Evolutionary conservation across 306 rosid species (phyloP).

Genomic region (Dryas drummondii): DNA sequence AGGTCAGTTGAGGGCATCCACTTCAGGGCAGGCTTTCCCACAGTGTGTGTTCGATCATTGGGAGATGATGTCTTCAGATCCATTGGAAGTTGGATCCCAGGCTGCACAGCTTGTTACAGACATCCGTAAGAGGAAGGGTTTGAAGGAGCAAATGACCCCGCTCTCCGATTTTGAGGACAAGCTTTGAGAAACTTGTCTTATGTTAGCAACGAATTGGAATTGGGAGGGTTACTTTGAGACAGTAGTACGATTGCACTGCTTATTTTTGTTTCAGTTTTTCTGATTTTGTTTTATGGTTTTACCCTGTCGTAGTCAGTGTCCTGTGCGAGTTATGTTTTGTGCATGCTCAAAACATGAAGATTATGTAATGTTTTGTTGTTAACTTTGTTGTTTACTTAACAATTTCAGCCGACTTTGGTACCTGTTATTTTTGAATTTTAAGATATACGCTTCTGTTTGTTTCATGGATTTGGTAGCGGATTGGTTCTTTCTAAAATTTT

Average conservation of each 20-base stretch:
- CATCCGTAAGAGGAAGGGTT: slow-evolving; percentile 91
- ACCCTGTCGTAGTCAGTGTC: slow-evolving; percentile 11
- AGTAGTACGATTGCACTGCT: background rate
- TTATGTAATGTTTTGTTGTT: background rate
- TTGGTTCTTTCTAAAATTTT: background rate
- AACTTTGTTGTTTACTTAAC: background rate
- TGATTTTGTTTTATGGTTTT: background rate
- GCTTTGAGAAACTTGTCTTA: slow-evolving; percentile 5
- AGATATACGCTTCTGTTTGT: background rate
- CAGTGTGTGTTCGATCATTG: slow-evolving; percentile 93
- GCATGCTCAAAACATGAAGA: slow-evolving; percentile 4
- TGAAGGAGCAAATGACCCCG: slow-evolving; percentile 61
- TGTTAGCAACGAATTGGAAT: background rate
- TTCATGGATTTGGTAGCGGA: background rate
- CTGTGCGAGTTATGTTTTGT: background rate
- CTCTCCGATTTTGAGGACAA: slow-evolving; percentile 42
- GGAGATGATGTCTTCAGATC: slow-evolving; percentile 90
- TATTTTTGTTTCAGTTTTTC: slow-evolving; percentile 6
- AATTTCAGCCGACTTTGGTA: background rate
- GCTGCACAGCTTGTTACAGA: slow-evolving; percentile 58
- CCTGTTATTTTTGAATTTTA: background rate
- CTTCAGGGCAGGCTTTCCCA: slow-evolving; percentile 96
- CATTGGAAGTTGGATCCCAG: slow-evolving; percentile 71
- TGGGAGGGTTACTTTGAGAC: background rate
- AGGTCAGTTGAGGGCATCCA: slow-evolving; percentile 69